Conservation (phyloP, 805 yeast genomes). For the Blastobotrys attinorum region DNA sequence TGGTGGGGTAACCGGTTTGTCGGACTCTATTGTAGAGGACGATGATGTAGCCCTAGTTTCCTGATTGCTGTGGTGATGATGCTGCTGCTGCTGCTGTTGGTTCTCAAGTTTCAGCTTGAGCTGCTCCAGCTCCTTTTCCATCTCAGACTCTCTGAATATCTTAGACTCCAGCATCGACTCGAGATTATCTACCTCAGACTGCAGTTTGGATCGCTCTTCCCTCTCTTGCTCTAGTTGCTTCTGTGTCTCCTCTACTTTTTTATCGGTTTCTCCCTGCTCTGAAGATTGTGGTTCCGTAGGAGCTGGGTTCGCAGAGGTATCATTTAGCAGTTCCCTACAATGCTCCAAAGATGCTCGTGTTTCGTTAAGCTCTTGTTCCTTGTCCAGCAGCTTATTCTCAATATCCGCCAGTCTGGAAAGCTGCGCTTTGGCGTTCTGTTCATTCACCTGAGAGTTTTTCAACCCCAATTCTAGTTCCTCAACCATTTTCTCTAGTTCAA, state of each 20-base stretch:
- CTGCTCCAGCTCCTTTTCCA: conserved; percentile 22
- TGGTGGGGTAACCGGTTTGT: conserved; percentile 3
- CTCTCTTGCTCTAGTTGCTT: conserved; percentile 21
- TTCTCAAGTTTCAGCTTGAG: conserved; percentile 4
- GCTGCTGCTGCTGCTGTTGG: neutral
- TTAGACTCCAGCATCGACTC: conserved; percentile 22
- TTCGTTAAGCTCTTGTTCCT: conserved; percentile 22
- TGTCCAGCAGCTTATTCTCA: conserved; percentile 29
- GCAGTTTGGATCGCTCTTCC: conserved; percentile 4
- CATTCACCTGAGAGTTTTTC: conserved; percentile 19
- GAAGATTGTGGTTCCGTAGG: conserved; percentile 14
- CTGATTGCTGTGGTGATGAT: too few species aligned
- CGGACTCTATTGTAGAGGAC: conserved; percentile 6
- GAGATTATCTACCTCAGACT: conserved; percentile 22
- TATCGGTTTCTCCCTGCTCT: conserved; percentile 22
- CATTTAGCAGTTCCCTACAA: conserved; percentile 9
- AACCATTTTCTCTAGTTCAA: conserved; percentile 22
- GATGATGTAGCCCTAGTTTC: conserved; percentile 4
- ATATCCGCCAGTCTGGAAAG: conserved; percentile 28
- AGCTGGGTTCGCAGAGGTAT: neutral
- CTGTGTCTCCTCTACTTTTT: conserved; percentile 10
- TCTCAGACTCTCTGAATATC: conserved; percentile 25
- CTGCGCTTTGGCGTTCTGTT: conserved; percentile 25
- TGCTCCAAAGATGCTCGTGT: conserved; percentile 13
- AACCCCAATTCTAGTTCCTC: conserved; percentile 20